Evolutionary conservation across 768 basidiomycete genomes (phyloP).

Genomic region (Daedalea quercina): DNA sequence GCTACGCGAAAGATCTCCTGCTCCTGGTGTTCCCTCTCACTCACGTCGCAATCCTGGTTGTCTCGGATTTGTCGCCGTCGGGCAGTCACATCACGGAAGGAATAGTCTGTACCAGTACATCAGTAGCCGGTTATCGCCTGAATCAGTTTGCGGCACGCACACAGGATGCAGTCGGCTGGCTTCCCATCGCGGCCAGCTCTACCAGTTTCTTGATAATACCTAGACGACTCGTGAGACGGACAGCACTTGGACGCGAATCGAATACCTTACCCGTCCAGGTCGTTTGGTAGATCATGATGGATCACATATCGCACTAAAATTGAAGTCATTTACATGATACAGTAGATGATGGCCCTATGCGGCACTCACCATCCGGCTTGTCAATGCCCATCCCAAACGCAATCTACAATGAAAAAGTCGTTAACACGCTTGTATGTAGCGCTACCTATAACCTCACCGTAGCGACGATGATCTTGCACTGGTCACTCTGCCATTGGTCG

Average conservation of each 20-base stretch:
- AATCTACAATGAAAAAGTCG: conserved; percentile 40
- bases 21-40: conserved; percentile 54
- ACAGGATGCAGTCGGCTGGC: conserved; percentile 80
- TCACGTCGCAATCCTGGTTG: conserved; percentile 7
- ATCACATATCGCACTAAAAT: conserved; percentile 83
- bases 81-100: conserved; percentile 47
- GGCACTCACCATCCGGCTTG: conserved; percentile 60
- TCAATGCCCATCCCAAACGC: conserved; percentile 99
- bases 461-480: conserved; percentile 81
- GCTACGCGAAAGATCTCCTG: conserved; percentile 62
- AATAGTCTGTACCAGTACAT: conserved; percentile 46
- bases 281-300: conserved; percentile 76
- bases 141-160: conserved; percentile 36
- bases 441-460: conserved; percentile 45
- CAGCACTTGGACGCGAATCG: background rate
- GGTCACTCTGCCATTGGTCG: conserved; percentile 66
- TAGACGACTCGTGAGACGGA: conserved; percentile 20
- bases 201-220: conserved; percentile 95
- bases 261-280: conserved; percentile 66
- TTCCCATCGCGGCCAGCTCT: conserved; percentile 90
- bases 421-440: background rate
- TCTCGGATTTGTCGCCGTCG: conserved; percentile 19
- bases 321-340: background rate
- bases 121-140: background rate
- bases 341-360: background rate